Percentiles rank a stretch among this genome's conserved stretches.
These are phyloP conservation scores for Penicillium alfredii DNA, from an alignment of 495 filamentous ascomycete genomes.

Conservation along the genomic window DNA sequence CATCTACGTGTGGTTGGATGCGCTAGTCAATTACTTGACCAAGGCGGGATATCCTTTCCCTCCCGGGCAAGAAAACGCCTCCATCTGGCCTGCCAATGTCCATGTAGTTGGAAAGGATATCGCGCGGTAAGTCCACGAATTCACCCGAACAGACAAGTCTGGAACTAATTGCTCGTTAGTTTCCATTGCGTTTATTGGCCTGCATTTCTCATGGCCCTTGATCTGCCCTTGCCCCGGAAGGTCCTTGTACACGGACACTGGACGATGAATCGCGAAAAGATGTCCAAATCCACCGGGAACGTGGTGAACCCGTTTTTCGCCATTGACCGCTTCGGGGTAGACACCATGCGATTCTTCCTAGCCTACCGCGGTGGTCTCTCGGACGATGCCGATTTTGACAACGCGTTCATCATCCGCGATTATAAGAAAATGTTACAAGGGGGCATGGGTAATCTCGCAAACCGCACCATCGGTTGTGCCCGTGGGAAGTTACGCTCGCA, in stretches of 20 bases:
- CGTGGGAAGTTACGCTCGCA: slow-evolving; percentile 56
- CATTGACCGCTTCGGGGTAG: slow-evolving; percentile 79
- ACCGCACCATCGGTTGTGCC: slow-evolving; percentile 61
- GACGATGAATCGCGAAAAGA: slow-evolving; percentile 84
- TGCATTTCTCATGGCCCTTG: slow-evolving; percentile 85
- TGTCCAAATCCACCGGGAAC: slow-evolving; percentile 93
- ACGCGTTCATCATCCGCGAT: slow-evolving; percentile 61
- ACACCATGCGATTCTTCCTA: slow-evolving; percentile 84
- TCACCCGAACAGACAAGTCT: slow-evolving; percentile 1
- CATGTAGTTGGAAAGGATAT: slow-evolving; percentile 98
- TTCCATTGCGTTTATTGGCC: slow-evolving; percentile 99
- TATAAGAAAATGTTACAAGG: slow-evolving; percentile 74
- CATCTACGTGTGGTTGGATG: slow-evolving; percentile 97
- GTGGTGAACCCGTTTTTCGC: slow-evolving; percentile 94
- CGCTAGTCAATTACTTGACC: slow-evolving; percentile 88
- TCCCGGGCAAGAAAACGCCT: slow-evolving; percentile 53
- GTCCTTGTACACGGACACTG: slow-evolving; percentile 90
- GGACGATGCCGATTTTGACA: slow-evolving; percentile 79
- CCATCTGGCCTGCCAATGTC: slow-evolving; percentile 84
- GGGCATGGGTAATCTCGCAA: slow-evolving; percentile 72
- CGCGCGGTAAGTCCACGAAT: slow-evolving; percentile 47
- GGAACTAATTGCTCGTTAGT: slow-evolving; percentile 23
- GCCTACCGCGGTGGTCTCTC: slow-evolving; percentile 66
- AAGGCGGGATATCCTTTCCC: slow-evolving; percentile 77
- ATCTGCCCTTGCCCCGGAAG: slow-evolving; percentile 72